These are phyloP conservation scores for Nannizzia gypsea DNA, from an alignment of 2,329 filamentous ascomycete species.

Conservation along the genomic window DNA sequence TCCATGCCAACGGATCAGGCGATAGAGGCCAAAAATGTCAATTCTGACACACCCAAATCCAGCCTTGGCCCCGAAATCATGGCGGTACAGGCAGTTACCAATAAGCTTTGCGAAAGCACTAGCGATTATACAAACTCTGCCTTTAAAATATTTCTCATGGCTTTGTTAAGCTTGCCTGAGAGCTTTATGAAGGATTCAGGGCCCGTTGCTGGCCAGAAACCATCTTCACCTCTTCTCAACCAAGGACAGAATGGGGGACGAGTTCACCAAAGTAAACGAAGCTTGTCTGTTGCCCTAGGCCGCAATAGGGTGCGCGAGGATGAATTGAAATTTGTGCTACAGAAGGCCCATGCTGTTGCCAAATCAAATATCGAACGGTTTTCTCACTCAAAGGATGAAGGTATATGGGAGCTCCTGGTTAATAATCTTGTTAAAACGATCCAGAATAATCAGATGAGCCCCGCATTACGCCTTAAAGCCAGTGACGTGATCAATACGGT, in stretches of 20 bases:
- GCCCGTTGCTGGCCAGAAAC: conserved; percentile 33
- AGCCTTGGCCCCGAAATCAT: conserved; percentile 72
- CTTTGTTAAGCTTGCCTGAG: conserved; percentile 59
- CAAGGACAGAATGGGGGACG: conserved; percentile 20
- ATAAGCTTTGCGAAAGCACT: conserved; percentile 80
- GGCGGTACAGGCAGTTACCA: conserved; percentile 78
- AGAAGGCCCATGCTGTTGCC: conserved; percentile 61
- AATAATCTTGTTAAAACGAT: conserved; percentile 41
- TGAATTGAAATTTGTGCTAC: conserved; percentile 46
- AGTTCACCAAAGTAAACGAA: conserved; percentile 28
- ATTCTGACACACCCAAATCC: conserved; percentile 39
- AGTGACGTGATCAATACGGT: conserved; percentile 49
- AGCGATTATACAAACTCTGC: conserved; percentile 75
- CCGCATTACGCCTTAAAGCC: conserved; percentile 38
- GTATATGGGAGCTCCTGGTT: conserved; percentile 64
- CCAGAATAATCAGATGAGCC: conserved; percentile 27
- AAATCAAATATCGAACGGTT: conserved; percentile 65
- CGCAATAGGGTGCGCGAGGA: conserved; percentile 34
- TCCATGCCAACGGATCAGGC: conserved; percentile 18
- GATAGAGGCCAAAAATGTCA: conserved; percentile 19
- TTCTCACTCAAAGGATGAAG: conserved; percentile 53
- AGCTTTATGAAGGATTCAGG: conserved; percentile 35
- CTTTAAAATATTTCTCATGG: conserved; percentile 64
- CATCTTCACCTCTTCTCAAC: conserved; percentile 24
- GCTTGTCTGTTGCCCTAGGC: conserved; percentile 31